Evolutionary conservation across 148 eudicot genomes (phyloP).

Genomic region (Persicaria tinctoria): DNA sequence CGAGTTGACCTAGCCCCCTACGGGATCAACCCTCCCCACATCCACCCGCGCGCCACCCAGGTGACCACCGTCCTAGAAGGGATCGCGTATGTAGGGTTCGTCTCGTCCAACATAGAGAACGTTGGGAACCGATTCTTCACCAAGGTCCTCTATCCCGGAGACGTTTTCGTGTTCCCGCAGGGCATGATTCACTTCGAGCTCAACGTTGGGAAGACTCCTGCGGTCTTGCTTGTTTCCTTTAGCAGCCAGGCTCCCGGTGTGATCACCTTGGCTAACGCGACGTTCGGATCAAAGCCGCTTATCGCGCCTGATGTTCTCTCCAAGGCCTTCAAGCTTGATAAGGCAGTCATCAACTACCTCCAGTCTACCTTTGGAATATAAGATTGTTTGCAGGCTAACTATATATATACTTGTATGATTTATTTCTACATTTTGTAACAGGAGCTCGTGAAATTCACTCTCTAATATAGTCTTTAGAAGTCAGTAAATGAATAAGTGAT

Average conservation of each 20-base stretch:
- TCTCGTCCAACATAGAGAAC: background rate
- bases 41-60: conserved; percentile 13
- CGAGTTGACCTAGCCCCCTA: background rate
- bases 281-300: conserved; percentile 19
- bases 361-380: background rate
- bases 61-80: conserved; percentile 21
- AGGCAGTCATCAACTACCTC: background rate
- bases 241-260: conserved; percentile 23
- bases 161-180: conserved; percentile 20
- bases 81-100: conserved; percentile 15
- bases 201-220: conserved; percentile 17
- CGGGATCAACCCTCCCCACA: conserved; percentile 5
- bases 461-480: too few species aligned
- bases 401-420: too few species aligned
- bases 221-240: conserved; percentile 12
- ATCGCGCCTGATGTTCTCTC: conserved; percentile 14
- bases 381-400: too few species aligned
- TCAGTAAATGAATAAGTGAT: too few species aligned
- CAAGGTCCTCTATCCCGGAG: conserved; percentile 21
- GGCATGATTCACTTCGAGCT: conserved; percentile 22
- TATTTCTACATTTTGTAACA: too few species aligned
- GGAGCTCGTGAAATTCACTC: too few species aligned
- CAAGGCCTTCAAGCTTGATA: conserved; percentile 21
- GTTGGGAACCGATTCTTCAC: conserved; percentile 15
- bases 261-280: conserved; percentile 16